Evolutionary conservation across 495 filamentous ascomycete genomes (phyloP).

Genomic region (Neurospora sp.): DNA sequence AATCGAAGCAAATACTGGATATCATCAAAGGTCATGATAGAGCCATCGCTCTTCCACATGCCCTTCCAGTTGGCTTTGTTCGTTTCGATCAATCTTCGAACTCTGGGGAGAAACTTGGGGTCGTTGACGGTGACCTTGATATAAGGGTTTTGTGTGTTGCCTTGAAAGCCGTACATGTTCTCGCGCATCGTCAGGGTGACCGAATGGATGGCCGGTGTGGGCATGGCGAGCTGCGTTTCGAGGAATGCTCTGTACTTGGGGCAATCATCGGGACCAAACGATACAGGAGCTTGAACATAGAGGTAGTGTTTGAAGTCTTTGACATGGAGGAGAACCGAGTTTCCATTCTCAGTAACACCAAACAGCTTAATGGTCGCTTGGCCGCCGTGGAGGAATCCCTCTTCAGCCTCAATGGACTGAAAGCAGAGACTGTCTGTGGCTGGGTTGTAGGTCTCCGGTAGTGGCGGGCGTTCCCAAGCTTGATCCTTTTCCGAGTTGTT

Average conservation of each 20-base stretch:
- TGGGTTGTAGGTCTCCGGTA: slow-evolving; percentile 60
- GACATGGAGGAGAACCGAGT: slow-evolving; percentile 92
- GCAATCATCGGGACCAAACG: slow-evolving; percentile 68
- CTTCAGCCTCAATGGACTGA: slow-evolving; percentile 92
- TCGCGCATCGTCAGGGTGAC: slow-evolving; percentile 73
- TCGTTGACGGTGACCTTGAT: slow-evolving; percentile 88
- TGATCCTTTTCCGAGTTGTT: slow-evolving; percentile 89
- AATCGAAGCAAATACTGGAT: slow-evolving; percentile 93
- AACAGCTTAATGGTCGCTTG: slow-evolving; percentile 77
- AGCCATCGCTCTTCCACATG: slow-evolving; percentile 69
- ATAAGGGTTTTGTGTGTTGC: slow-evolving; percentile 84
- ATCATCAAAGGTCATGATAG: slow-evolving; percentile 81
- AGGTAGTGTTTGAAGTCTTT: slow-evolving; percentile 95
- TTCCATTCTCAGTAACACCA: slow-evolving; percentile 89
- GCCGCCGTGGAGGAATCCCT: slow-evolving; percentile 65
- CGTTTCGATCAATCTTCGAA: slow-evolving; percentile 62
- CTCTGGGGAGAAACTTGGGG: slow-evolving; percentile 63
- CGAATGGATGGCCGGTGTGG: slow-evolving; percentile 49
- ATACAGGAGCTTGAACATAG: slow-evolving; percentile 79
- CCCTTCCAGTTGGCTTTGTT: slow-evolving; percentile 80
- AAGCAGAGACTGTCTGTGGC: slow-evolving; percentile 65
- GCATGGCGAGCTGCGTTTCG: slow-evolving; percentile 58
- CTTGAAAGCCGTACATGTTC: slow-evolving; percentile 86
- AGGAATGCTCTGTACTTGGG: slow-evolving; percentile 65
- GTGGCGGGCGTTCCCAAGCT: slow-evolving; percentile 73